Base-by-base conservation (phyloP, 257 asterid species). In the Nicotiana attenuata region DNA sequence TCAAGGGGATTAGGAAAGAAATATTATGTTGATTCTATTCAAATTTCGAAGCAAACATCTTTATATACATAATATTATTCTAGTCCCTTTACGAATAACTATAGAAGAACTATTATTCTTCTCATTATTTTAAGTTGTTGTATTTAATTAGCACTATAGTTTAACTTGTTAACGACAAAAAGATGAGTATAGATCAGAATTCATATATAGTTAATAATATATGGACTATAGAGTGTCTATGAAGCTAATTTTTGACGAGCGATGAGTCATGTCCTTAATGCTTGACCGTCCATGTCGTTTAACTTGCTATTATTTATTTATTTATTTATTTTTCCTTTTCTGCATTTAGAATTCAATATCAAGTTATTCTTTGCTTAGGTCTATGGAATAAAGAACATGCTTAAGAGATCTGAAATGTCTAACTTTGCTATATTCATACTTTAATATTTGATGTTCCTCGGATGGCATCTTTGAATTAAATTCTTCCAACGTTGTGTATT, bases 101-200 rank as follows among this genome's bases (percentile, higher is more conserved):
- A 80, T 19, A 86, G 80, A 61, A 78, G 84, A 85, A 87, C 91
- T 88, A 88, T 80, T 88, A 90, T 90, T 90, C 90, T 88, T 87
- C 91, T 84, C 80, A 75, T 71, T 71, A 71, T 22, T 71, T 71
- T 71, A 45, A 71, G 60, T 47, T 14, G 38, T 13, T 45, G 7
- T 16, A 35, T 75, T 50, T 11, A 75, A 50, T 41, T 50, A 75
- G 80, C 80, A 75, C 80, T 75, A 50, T 50, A 50, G 41, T 50
- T 75, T 75, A 75, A 75, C 17, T 50, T 50, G 63, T 75, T 75
- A 75, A 75, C 80, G 80, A 75, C 80, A 75, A 75, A 50, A 75
- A 4, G 26, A 50, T 26, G 80, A 24, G 79, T 7, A 73, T 50
- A 50, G 16, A 24, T 14, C 50, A 41, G 50, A 41, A 41, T 33